Evolutionary conservation across 2,329 filamentous ascomycete genomes (phyloP).

Genomic region (Exserohilum rostratum): DNA sequence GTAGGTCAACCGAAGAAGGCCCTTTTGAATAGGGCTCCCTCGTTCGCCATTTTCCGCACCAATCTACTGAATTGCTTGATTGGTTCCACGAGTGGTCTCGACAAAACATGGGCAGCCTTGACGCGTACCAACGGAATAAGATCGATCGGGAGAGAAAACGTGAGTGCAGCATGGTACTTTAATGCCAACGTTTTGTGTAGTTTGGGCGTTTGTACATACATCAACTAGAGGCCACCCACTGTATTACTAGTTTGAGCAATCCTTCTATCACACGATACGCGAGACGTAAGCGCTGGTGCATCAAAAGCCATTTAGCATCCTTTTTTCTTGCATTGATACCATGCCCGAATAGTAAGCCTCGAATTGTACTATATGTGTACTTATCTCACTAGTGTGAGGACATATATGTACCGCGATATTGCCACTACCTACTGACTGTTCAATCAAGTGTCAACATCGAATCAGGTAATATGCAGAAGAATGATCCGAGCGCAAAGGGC

Average conservation of each 20-base stretch:
- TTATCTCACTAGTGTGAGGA: neutral
- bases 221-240: no score
- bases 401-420: conserved; percentile 5
- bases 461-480: conserved; percentile 2
- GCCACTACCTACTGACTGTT: neutral
- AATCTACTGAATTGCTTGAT: neutral
- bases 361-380: neutral
- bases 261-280: no score
- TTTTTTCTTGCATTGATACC: no score
- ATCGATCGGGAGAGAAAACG: neutral
- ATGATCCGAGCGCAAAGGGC: conserved; percentile 3
- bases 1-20: conserved; percentile 3
- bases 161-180: neutral
- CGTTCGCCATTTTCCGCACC: neutral
- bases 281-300: no score
- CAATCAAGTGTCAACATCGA: neutral
- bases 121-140: neutral
- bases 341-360: no score
- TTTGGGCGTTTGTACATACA: no score
- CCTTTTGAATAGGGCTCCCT: neutral
- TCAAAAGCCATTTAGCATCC: no score
- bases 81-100: no score
- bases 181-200: neutral
- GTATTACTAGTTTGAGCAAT: no score
- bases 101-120: neutral